phyloP scores from a whole-genome alignment of 2,329 filamentous ascomycete genomes.

The Diplodia seriata region DNA sequence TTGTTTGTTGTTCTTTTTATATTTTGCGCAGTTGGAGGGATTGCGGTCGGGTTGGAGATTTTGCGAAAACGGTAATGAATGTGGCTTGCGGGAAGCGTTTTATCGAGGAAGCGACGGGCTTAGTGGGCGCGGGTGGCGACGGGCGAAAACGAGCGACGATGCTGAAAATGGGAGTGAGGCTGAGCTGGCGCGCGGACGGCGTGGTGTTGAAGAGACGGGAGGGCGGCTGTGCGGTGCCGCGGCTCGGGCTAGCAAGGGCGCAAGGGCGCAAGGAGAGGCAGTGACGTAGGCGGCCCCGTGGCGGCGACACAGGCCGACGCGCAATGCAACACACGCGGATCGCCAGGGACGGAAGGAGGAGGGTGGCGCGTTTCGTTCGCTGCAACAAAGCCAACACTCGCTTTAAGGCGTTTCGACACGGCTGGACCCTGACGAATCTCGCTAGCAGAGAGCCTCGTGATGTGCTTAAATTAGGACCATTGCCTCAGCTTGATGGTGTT shows the following conservation, averaged over 20 bases:
- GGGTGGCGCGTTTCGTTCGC: neutral
- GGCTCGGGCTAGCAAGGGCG: neutral
- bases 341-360: neutral
- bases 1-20: too few species aligned
- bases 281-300: conserved; percentile 8
- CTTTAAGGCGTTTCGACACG: neutral
- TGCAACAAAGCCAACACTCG: neutral
- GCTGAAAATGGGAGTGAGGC: neutral
- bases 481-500: conserved; percentile 13
- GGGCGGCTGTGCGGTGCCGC: neutral
- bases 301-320: neutral
- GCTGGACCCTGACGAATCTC: conserved; percentile 3
- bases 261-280: neutral
- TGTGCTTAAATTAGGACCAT: conserved; percentile 8
- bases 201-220: conserved; percentile 8
- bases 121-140: too few species aligned
- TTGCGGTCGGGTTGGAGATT: too few species aligned
- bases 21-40: too few species aligned
- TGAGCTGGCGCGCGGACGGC: neutral
- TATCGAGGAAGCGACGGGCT: neutral
- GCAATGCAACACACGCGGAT: conserved; percentile 5
- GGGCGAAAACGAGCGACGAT: neutral
- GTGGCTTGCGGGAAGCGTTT: neutral
- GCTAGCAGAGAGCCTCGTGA: neutral
- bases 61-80: neutral